Evolutionary conservation across 1,139 yeast species (phyloP).

Genomic region (Ogataea hybrid): DNA sequence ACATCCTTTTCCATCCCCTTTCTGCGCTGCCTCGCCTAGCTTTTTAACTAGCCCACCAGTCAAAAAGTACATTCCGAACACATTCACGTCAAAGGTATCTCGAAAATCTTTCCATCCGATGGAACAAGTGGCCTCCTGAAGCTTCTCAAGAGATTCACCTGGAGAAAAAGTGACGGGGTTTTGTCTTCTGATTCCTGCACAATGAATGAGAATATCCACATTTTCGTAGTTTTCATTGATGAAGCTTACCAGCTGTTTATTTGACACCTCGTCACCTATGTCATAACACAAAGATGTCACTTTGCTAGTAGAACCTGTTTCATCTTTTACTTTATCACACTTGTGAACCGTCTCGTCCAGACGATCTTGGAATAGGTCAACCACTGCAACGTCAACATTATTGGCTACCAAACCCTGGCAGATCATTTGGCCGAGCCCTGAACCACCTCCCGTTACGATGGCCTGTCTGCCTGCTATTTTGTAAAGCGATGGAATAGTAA

Average conservation of each 20-base stretch:
- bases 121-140: constrained; percentile 22
- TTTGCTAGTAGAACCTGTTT: constrained; percentile 17
- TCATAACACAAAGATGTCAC: constrained; percentile 23
- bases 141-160: constrained; percentile 22
- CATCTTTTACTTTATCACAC: constrained; percentile 18
- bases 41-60: constrained; percentile 24
- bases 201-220: constrained; percentile 23
- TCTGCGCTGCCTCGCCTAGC: constrained; percentile 21
- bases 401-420: no score
- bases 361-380: no score
- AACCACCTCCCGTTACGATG: no score
- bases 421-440: no score
- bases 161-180: constrained; percentile 18
- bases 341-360: no score
- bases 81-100: constrained; percentile 24
- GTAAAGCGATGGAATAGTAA: no score
- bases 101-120: constrained; percentile 23
- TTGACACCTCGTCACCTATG: constrained; percentile 22
- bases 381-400: no score
- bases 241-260: constrained; percentile 17
- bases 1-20: constrained; percentile 25
- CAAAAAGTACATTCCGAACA: constrained; percentile 25
- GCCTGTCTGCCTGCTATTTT: no score
- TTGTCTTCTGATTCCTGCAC: constrained; percentile 33
- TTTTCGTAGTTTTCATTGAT: constrained; percentile 20